Base-by-base conservation (phyloP, 768 basidiomycete species). In the Pleurotus pulmonarius region DNA sequence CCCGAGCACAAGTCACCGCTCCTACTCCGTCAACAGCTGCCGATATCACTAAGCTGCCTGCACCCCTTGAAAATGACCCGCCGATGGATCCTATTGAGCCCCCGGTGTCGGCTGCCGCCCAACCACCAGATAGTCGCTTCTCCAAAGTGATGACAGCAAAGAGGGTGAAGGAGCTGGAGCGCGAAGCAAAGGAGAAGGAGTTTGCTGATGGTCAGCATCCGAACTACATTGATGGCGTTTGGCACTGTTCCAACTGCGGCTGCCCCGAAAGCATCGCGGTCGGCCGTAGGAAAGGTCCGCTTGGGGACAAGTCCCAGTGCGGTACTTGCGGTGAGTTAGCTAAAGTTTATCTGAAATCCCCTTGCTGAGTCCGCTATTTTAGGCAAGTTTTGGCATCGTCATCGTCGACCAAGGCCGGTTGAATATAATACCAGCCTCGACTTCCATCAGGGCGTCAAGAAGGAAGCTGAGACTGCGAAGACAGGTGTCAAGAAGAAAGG, bases 191-290 rank as follows among this genome's bases (percentile, higher is more conserved):
- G 69, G 88, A 90, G 68, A 86, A 79, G 65, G 90, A 90, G 69
- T 90, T 86, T 65, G 86, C 85, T 40, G 87, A 92, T 63, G 88
- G 90, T 6, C 89, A 91, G 65, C 90, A 90, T 64, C 78, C 86
- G 39, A 90, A 92, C 66, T 77, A 83, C 63, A 88, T 94, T 66
- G 76, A 94, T 61, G 92, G 91, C 1, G 79, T 90, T 3, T 97
- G 94, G 94, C 92, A 94, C 72, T 98, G 94, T 67, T 93, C 92
- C 16, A 96, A 94, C 65, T 97, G 92, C 63, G 94, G 94, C 4
- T 90, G 90, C 66, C 94, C 94, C 0, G 93, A 92, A 65, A 83
- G 74, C 62, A 86, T 96, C 56, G 91, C 92, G 2, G 75, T 93
- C 43, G 94, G 94, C 2, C 75, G 92, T 59, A 78, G 93, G 61